Evolutionary conservation across 1,284 basidiomycete species (phyloP).

Genomic region (Phellopilus nigrolimitatus): DNA sequence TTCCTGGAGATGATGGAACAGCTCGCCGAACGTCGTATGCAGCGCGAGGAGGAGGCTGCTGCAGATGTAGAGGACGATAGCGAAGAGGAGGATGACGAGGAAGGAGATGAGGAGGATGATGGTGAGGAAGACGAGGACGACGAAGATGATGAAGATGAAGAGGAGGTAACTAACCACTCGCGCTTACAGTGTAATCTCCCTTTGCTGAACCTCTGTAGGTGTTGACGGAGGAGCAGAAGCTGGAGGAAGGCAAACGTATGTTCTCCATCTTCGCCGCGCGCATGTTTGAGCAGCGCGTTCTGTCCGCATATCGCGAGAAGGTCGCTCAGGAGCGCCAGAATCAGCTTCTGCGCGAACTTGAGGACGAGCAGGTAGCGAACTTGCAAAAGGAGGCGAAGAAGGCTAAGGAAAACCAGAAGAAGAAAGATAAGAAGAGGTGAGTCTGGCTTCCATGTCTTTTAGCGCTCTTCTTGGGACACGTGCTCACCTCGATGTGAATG

Average conservation of each 20-base stretch:
- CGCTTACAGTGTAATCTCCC: constrained; percentile 21
- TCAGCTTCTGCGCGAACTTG: constrained; percentile 83
- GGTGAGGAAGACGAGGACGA: constrained; percentile 38
- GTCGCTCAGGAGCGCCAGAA: constrained; percentile 89
- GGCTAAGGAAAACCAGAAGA: constrained; percentile 88
- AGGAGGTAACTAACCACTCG: constrained; percentile 24
- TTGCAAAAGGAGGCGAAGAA: constrained; percentile 91
- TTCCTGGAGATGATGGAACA: constrained; percentile 99
- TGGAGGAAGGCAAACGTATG: constrained; percentile 99
- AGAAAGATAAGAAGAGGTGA: constrained; percentile 95
- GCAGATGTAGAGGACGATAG: constrained; percentile 60
- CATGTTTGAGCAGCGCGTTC: constrained; percentile 98
- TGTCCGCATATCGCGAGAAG: constrained; percentile 87
- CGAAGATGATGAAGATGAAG: constrained; percentile 44
- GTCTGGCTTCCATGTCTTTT: constrained; percentile 26
- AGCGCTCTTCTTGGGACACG: constrained; percentile 8
- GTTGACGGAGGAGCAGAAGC: constrained; percentile 87
- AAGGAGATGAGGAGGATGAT: constrained; percentile 43
- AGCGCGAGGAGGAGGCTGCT: constrained; percentile 88
- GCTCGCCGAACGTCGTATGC: constrained; percentile 90
- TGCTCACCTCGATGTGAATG: constrained; percentile 13
- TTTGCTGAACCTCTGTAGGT: constrained; percentile 35
- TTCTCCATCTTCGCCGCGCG: constrained; percentile 99
- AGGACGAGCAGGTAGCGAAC: constrained; percentile 79
- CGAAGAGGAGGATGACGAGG: constrained; percentile 48